phyloP scores from a whole-genome alignment of 306 rosid species.

The Cicer chorassanicum region DNA sequence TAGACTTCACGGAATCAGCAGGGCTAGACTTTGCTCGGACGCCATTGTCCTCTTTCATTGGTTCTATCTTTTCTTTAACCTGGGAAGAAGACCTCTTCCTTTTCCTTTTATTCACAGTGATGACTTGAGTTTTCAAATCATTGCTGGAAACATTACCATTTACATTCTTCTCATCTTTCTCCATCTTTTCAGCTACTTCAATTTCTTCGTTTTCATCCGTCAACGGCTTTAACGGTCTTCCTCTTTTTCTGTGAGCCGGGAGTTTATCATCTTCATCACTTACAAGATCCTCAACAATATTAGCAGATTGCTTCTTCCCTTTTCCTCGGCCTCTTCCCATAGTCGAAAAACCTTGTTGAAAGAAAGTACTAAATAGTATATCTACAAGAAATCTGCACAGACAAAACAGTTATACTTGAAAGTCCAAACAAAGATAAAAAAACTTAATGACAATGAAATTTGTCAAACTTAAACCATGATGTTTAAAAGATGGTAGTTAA shows the following conservation, averaged over 20 bases:
- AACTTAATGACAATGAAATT: conserved; percentile 37
- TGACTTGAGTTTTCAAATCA: conserved; percentile 55
- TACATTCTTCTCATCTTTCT: conserved; percentile 59
- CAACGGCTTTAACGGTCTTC: conserved; percentile 61
- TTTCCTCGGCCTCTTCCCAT: conserved; percentile 84
- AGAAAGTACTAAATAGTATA: conserved; percentile 37
- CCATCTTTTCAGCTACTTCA: conserved; percentile 53
- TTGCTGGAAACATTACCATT: conserved; percentile 48
- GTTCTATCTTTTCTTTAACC: conserved; percentile 57
- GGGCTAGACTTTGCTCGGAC: conserved; percentile 51
- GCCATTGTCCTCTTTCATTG: conserved; percentile 57
- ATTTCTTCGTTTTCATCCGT: conserved; percentile 60
- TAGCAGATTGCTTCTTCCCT: conserved; percentile 64
- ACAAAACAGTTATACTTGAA: conserved; percentile 40
- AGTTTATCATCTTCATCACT: conserved; percentile 64
- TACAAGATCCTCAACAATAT: conserved; percentile 55
- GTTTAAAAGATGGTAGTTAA: conserved; percentile 32
- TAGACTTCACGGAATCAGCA: conserved; percentile 58
- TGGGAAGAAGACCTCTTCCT: conserved; percentile 62
- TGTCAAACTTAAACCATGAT: conserved; percentile 36
- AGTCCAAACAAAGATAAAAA: conserved; percentile 34
- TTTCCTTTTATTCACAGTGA: conserved; percentile 57
- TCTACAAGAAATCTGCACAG: conserved; percentile 47
- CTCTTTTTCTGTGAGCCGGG: conserved; percentile 62
- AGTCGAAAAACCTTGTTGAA: conserved; percentile 32